phyloP scores from a whole-genome alignment of 352 stramenopile species.

The Globisporangium canariense region DNA sequence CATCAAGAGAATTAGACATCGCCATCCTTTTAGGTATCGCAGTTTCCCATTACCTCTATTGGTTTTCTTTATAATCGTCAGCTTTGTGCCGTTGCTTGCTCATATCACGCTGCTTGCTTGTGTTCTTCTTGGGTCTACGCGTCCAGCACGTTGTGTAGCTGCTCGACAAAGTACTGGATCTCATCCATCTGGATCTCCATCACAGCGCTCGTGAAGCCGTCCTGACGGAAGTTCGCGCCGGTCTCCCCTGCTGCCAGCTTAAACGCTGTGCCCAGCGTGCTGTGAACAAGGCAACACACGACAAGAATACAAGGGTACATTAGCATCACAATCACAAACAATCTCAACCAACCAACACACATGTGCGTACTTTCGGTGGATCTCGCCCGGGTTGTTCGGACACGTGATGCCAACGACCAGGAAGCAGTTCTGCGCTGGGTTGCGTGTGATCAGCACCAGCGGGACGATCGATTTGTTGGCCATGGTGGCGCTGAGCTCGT shows the following conservation, averaged over 20 bases:
- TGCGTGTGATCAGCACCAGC: slow-evolving; percentile 73
- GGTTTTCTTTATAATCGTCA: background rate
- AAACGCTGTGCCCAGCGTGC: slow-evolving; percentile 92
- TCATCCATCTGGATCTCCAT: slow-evolving; percentile 94
- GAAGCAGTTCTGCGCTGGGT: slow-evolving; percentile 92
- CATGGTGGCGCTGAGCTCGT: slow-evolving; percentile 22
- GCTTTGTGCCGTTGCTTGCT: background rate
- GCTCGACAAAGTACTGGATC: slow-evolving; percentile 95
- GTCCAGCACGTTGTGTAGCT: slow-evolving; percentile 91
- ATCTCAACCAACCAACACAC: slow-evolving; percentile 1
- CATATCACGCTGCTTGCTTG: background rate
- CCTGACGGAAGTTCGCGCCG: slow-evolving; percentile 90
- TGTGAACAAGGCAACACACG: slow-evolving; percentile 19
- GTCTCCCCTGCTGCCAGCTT: slow-evolving; percentile 91
- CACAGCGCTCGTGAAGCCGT: slow-evolving; percentile 95
- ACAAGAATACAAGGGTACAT: slow-evolving; percentile 14
- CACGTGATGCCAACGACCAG: slow-evolving; percentile 95
- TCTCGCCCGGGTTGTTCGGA: slow-evolving; percentile 82
- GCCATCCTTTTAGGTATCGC: background rate
- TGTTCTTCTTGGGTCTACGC: slow-evolving; percentile 33
- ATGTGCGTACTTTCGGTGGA: slow-evolving; percentile 81
- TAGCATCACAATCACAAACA: slow-evolving; percentile 2
- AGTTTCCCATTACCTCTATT: slow-evolving; percentile 1
- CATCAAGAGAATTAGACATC: slow-evolving; percentile 54
- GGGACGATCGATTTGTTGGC: slow-evolving; percentile 63